A percentile compares a stretch with the other conserved stretches of the same genome.
Evolutionary conservation across 306 rosid species (phyloP).

Genomic region (Betula pendula): DNA sequence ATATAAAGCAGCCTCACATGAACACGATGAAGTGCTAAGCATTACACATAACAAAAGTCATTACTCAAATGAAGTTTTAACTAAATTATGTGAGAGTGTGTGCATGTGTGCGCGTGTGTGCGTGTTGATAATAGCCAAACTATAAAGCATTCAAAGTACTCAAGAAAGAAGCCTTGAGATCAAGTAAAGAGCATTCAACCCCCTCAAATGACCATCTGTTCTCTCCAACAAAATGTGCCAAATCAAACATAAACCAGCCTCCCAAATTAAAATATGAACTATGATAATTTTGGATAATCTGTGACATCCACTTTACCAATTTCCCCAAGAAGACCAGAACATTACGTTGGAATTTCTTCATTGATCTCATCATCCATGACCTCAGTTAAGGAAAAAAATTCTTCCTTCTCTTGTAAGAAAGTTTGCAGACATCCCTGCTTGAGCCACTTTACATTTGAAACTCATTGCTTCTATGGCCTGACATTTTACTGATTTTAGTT

Average conservation of each 20-base stretch:
- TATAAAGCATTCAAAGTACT: neutral
- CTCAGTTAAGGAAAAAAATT: neutral
- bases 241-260: neutral
- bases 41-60: no score
- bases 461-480: neutral
- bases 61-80: no score
- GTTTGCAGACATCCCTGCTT: neutral
- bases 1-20: neutral
- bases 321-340: neutral
- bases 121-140: neutral
- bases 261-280: slow-evolving; percentile 3
- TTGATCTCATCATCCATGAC: neutral
- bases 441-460: neutral
- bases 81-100: no score
- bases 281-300: neutral
- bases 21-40: no score
- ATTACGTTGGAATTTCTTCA: neutral
- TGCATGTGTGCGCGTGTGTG: no score
- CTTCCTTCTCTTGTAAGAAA: neutral
- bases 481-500: neutral
- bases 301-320: neutral
- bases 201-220: neutral
- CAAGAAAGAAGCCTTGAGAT: neutral
- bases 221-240: neutral
- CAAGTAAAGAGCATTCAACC: neutral